phyloP scores from a whole-genome alignment of 169 alveolate genomes.

The Eimeria maxima region DNA sequence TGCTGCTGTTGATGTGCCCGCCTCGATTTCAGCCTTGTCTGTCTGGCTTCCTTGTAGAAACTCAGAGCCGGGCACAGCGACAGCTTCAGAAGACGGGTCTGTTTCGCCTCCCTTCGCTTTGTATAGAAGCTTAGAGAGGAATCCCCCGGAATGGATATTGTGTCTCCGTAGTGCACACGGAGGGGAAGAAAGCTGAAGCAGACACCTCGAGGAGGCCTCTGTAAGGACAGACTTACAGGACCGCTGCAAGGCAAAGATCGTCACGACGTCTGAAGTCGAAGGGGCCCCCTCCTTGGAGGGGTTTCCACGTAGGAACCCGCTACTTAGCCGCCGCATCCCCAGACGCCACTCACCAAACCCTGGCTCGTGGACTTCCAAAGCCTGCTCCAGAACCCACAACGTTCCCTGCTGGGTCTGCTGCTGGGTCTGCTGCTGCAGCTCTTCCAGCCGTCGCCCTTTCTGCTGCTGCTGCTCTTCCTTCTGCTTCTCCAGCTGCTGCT shows the following conservation, averaged over 20 bases:
- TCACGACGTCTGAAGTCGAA: not conserved
- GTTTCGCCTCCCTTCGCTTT: too few species aligned
- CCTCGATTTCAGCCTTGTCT: not conserved
- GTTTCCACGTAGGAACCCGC: not conserved
- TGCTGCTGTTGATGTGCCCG: not conserved
- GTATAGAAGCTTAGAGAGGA: not conserved
- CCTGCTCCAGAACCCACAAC: conserved; percentile 31
- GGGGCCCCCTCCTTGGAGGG: not conserved
- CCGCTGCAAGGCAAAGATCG: not conserved
- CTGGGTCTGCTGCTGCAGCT: not conserved
- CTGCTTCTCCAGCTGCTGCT: too few species aligned
- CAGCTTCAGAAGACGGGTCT: too few species aligned
- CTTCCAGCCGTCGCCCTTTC: not conserved
- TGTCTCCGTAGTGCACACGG: not conserved
- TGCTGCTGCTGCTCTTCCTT: not conserved
- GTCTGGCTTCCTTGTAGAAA: not conserved
- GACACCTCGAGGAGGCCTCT: not conserved
- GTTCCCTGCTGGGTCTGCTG: not conserved
- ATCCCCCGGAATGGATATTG: not conserved
- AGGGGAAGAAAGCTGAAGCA: not conserved
- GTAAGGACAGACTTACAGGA: conserved; percentile 42
- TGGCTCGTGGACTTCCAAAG: conserved; percentile 33
- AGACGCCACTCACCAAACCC: conserved; percentile 60
- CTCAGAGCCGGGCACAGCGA: too few species aligned
- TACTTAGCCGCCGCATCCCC: not conserved